These are phyloP conservation scores for Aegilops tauschii DNA, from an alignment of 176 grass and related monocot genomes.

Conservation along the genomic window DNA sequence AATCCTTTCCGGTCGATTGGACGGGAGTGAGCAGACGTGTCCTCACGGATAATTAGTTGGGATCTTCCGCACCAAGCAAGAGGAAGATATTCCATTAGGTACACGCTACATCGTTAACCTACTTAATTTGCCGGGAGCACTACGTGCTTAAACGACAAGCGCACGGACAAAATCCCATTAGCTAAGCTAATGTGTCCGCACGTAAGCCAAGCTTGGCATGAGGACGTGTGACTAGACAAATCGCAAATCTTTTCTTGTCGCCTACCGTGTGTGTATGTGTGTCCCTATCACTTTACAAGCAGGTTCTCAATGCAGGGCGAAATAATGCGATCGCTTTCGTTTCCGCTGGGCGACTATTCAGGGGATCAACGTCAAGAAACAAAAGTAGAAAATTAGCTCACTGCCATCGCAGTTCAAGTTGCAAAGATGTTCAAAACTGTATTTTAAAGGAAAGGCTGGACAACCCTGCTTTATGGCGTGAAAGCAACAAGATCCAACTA, in stretches of 20 bases:
- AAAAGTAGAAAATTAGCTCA: conserved; percentile 12
- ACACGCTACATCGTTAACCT: conserved; percentile 2
- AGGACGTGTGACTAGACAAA: conserved; percentile 58
- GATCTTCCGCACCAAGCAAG: conserved; percentile 17
- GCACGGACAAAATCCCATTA: conserved; percentile 49
- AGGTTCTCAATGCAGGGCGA: conserved; percentile 24
- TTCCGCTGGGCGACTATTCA: conserved; percentile 37
- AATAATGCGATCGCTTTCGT: conserved; percentile 13
- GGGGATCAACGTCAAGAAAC: conserved; percentile 38
- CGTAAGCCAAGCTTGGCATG: conserved; percentile 27
- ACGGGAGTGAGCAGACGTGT: neutral
- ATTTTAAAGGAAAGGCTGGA: neutral
- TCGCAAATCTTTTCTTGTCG: conserved; percentile 49
- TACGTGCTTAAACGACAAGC: conserved; percentile 55
- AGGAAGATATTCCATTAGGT: conserved; percentile 12
- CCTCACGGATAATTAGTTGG: neutral
- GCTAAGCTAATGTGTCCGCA: conserved; percentile 37
- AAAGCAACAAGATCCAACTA: neutral
- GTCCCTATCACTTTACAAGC: conserved; percentile 36
- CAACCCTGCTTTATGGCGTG: neutral
- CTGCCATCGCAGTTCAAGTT: neutral
- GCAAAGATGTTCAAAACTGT: neutral
- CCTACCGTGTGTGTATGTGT: conserved; percentile 3
- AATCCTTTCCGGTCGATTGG: neutral
- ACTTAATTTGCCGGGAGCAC: neutral